Evolutionary conservation across 208 protist genomes (phyloP), one percentile per base, ranked within the genome.

Genomic region (Trypanosoma caninum): DNA sequence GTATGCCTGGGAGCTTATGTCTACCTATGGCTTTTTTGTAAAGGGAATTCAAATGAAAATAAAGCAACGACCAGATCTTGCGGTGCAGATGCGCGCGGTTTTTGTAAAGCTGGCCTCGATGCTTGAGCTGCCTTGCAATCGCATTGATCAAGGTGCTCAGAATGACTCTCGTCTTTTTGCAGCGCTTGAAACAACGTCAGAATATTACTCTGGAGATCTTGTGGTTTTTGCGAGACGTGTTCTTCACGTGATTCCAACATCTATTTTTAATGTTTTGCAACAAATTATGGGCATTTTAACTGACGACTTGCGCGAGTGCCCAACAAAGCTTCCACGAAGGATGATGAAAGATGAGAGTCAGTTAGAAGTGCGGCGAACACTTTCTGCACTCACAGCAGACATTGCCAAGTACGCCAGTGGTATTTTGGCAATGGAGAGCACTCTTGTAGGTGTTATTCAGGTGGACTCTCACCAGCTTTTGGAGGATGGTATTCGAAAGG

Each of bases 351-450:
- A 85, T 20, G 93, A 83, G 65, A 97, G 92, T 48, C 96, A 98
- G 76, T 74, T 98, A 5, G 82, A 96, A 31, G 63, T 80, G 28
- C 80, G 98, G 14, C 86, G 91, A 53, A 61, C 72, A 23, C 77
- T 99, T 7, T 88, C 97, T 0, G 57, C 62, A 9, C 74, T 81
- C 27, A 99, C 97, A 20, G 90, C 97, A 18, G 79, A 93, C 48
- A 93, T 93, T 16, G 96, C 91, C 2, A 84, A 95, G 16, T 99
- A 98, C 64, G 97, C 98, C 3, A 87, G 94, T 28, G 98, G 97
- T 28, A 96, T 99, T 33, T 73, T 99, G 3, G 97, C 96, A 0
- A 99, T 99, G 98, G 82, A 99, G 67, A 97, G 74, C 27, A 99
- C 97, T 2, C 84, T 98, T 10, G 83, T 99, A 8, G 98, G 98